Conservation (phyloP, 2,329 filamentous ascomycete species). For the Fusarium sp. region DNA sequence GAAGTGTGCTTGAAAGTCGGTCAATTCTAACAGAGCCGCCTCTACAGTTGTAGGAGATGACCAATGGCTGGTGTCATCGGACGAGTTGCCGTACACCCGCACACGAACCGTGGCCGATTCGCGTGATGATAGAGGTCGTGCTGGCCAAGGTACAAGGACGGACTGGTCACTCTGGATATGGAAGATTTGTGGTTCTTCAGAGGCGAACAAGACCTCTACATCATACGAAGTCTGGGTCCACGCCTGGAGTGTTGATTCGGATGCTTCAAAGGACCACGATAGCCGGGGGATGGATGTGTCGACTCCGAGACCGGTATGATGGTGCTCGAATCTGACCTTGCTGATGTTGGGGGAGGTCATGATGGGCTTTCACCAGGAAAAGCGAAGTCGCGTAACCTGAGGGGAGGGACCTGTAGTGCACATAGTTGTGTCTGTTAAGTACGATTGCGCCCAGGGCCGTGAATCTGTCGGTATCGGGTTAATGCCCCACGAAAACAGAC, state of each 20-base stretch:
- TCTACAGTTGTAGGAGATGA: slow-evolving; percentile 1
- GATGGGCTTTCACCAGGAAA: background rate
- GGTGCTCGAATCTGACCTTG: slow-evolving; percentile 4
- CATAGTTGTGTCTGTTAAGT: too few species aligned
- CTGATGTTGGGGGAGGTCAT: background rate
- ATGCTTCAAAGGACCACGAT: background rate
- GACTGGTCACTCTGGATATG: background rate
- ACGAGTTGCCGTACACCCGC: background rate
- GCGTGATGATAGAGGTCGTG: background rate
- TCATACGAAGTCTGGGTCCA: slow-evolving; percentile 12
- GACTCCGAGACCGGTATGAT: background rate
- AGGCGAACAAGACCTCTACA: background rate
- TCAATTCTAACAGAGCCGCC: background rate
- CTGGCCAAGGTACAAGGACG: slow-evolving; percentile 8
- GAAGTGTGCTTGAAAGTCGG: slow-evolving; percentile 10
- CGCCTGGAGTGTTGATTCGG: background rate
- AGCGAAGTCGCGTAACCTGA: too few species aligned
- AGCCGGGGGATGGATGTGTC: background rate
- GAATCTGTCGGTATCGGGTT: background rate
- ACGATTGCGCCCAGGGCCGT: too few species aligned
- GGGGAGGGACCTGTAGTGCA: too few species aligned
- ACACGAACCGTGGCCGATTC: background rate
- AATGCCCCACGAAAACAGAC: background rate
- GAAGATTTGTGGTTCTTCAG: background rate
- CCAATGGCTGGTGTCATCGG: background rate